Evolutionary conservation across 441 rosid genomes (phyloP).

Genomic region (Populus trichocarpa): DNA sequence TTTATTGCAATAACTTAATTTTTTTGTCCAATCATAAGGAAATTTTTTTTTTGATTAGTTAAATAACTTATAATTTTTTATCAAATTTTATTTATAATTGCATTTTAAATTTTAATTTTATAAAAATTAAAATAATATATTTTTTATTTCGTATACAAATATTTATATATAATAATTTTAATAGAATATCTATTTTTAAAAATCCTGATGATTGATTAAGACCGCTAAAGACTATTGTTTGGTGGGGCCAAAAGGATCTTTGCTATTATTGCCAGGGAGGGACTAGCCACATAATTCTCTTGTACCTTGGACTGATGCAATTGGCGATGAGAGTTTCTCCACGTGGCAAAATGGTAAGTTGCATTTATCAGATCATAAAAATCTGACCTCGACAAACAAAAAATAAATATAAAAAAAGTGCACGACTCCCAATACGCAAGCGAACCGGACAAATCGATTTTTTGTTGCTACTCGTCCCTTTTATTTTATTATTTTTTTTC

Average conservation of each 20-base stretch:
- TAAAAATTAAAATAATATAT: no score
- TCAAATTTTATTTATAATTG: no score
- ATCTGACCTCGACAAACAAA: neutral
- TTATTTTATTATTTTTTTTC: no score
- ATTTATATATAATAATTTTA: no score
- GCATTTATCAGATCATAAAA: neutral
- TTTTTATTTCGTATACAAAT: no score
- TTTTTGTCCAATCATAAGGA: no score
- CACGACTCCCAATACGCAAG: neutral
- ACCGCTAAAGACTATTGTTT: neutral
- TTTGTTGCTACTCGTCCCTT: neutral
- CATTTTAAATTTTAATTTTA: no score
- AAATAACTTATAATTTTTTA: no score
- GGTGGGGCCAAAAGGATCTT: neutral
- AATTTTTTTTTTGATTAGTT: no score
- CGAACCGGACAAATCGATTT: constrained; percentile 3
- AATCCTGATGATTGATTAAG: neutral
- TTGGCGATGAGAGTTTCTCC: neutral
- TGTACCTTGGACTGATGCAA: neutral
- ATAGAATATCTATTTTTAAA: no score
- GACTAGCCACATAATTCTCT: neutral
- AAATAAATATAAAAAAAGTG: neutral
- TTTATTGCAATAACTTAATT: accelerated
- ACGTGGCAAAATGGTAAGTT: neutral
- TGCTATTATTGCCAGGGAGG: neutral